Evolutionary conservation across 768 basidiomycete species (phyloP), one percentile per base, ranked within the genome.

Genomic region (Kwoniella pini): DNA sequence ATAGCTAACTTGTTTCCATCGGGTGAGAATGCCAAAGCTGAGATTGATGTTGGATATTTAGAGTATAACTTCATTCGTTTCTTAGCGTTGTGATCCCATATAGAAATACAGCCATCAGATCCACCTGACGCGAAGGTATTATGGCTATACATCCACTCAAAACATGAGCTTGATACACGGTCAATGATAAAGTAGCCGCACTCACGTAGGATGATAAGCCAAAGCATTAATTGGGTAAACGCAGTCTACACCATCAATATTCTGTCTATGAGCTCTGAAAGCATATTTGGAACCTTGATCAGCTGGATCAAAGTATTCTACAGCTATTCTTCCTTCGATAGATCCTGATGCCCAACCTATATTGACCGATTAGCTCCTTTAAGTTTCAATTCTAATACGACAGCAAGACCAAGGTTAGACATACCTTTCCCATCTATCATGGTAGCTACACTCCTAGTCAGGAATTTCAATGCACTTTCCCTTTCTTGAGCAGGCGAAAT

Each of bases 31-130:
- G 88, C 84, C 39, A 93, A 81, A 0, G 87, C 84, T 0, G 90
- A 85, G n/a, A 96, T 71, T n/a, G 80, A 83, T 0, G 85, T 82
- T 3, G 82, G 79, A 79, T 87, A 92, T 72, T 90, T 90, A 0
- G 88, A 87, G 65, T 90, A 94, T 69, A 95, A 92, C 24, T 92
- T 86, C 54, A 98, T 81, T 1, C 96, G 87, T 76, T 98, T 98
- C 81, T 97, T 96, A 55, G 94, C 88, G 66, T 88, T 87, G 79
- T 94, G 92, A 75, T 98, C 96, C 96, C 96, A 99, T 60, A 98
- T 87, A 0, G 91, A 92, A 42, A 98, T 90, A 1, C 89, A 89
- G 0, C 87, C 87, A 77, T 99, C 96, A 0, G 92, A 95, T 36
- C 96, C 96, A 2, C 88, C 94, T 0, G 94, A 94, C 0, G 91